Evolutionary conservation across 192 early-diverging fungal species (phyloP), one percentile per base, ranked within the genome.

Genomic region (Phycomyces blakesleeanus): DNA sequence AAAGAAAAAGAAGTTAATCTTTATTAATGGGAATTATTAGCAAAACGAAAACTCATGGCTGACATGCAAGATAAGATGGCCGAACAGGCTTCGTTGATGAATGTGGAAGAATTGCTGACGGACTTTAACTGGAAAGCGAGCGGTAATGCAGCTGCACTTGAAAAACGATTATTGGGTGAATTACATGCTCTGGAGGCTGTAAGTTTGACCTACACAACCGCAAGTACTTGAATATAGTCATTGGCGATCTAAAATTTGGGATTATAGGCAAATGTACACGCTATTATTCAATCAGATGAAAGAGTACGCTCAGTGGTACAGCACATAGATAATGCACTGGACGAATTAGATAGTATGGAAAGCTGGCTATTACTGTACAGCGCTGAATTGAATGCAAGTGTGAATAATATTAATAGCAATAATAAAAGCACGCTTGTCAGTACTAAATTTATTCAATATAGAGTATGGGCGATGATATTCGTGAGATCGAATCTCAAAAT

Each of bases 391-490:
- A 91, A 97, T 63, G 91, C 89, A 78, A 74, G 68, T 55, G 22
- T 15, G 6, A 7, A 5, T 24, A 0, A n/a, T n/a, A n/a, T n/a
- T n/a, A n/a, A n/a, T n/a, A n/a, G n/a, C n/a, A n/a, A n/a, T n/a
- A n/a, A n/a, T n/a, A 0, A 21, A 3, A 18, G 1, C 26, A 51
- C 24, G n/a, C 3, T 51, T 63, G 22, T 18, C 20, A 34, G 51
- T 10, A 26, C 37, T 39, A 26, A 37, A 10, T 18, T 15, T 54
- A 16, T 57, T n/a, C 39, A 21, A 51, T 51, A n/a, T 68, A 92
- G 89, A 83, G 83, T 58, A 95, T 97, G 90, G 94, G 91, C 29
- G 85, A 90, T 73, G 93, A 97, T 73, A 94, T 97, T 56, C 91
- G 93, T 77, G 90, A 95, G 61, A 96, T 98, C 59, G 94, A 97